Evolutionary conservation across 1,139 yeast species (phyloP), one percentile per base, ranked within the genome.

Genomic region (Candida tropicalis): DNA sequence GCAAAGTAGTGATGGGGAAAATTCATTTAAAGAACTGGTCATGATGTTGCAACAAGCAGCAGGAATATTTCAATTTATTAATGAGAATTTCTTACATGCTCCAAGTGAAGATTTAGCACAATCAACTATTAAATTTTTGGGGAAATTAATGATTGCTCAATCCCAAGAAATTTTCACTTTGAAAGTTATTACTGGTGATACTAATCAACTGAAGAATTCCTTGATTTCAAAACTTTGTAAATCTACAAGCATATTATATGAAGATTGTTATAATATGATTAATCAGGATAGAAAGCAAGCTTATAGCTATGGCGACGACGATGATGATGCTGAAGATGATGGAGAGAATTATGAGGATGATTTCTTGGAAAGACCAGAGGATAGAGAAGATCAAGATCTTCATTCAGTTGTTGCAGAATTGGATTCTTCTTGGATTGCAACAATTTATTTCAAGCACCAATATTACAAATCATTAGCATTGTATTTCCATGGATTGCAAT

Each of bases 1-100:
- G 40, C 75, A 82, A 5, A 58, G 63, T 2, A 46, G 61, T 11
- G 60, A 71, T 6, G 72, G 66, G 11, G 77, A 75, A 6, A 63
- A 74, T 46, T 52, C 61, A 26, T 36, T 43, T 11, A 89, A 87
- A 52, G 66, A 67, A n/a, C 74, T 90, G 0, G 75, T 84, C 50
- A 78, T 77, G 40, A 63, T 72, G 40, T 79, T 86, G 53, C 89
- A 89, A 52, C 85, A 83, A 48, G 83, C 97, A 2, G 86, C 95
- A 1, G 96, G 97, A 0, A 75, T 90, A 16, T 85, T 78, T 55
- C 76, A 78, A 49, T 88, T 81, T 53, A 72, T 91, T 27, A 75
- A 84, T 39, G 93, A 87, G 53, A 87, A 87, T 63, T 93, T 93
- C 60, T 67, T 91, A 36, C 95, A 91, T 66, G 95, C 97, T 0